These are phyloP conservation scores for Phytophthora palmivora DNA, from an alignment of 352 stramenopile genomes.

Conservation along the genomic window DNA sequence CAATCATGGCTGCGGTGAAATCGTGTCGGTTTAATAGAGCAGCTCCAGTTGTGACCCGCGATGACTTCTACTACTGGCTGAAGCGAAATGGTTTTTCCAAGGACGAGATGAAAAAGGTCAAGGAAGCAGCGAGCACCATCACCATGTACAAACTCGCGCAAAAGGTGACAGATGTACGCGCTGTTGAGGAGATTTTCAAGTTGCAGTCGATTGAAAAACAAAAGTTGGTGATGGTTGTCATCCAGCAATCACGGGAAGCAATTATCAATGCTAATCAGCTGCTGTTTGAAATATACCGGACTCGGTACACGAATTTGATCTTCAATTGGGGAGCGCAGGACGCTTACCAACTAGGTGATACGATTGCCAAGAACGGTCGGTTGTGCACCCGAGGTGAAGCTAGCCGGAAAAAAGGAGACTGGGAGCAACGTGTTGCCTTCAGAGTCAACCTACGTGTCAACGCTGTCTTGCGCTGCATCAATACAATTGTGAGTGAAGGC, in stretches of 20 bases:
- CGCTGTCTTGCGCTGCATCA: constrained; percentile 17
- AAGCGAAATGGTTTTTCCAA: constrained; percentile 8
- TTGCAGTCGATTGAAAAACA: constrained; percentile 22
- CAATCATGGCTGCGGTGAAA: not conserved
- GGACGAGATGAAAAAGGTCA: constrained; percentile 9
- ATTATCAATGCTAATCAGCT: not conserved
- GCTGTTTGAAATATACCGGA: not conserved
- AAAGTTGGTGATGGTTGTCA: constrained; percentile 11
- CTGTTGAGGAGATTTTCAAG: constrained; percentile 7
- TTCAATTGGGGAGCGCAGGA: constrained; percentile 8
- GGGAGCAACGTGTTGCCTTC: constrained; percentile 9
- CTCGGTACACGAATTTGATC: not conserved
- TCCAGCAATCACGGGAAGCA: constrained; percentile 6
- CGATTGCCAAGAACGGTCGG: constrained; percentile 14
- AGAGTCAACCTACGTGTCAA: constrained; percentile 13
- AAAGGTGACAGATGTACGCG: constrained; percentile 13
- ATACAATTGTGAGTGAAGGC: constrained; percentile 10
- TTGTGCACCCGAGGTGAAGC: constrained; percentile 13
- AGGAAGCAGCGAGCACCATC: constrained; percentile 1
- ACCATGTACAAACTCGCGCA: constrained; percentile 2
- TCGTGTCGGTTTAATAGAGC: not conserved
- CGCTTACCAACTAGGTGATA: constrained; percentile 9
- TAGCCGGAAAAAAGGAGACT: constrained; percentile 17
- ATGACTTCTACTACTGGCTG: constrained; percentile 16
- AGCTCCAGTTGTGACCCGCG: constrained; percentile 7